Conservation (phyloP, 2,329 filamentous ascomycete species). For the Diaporthe amygdali region DNA sequence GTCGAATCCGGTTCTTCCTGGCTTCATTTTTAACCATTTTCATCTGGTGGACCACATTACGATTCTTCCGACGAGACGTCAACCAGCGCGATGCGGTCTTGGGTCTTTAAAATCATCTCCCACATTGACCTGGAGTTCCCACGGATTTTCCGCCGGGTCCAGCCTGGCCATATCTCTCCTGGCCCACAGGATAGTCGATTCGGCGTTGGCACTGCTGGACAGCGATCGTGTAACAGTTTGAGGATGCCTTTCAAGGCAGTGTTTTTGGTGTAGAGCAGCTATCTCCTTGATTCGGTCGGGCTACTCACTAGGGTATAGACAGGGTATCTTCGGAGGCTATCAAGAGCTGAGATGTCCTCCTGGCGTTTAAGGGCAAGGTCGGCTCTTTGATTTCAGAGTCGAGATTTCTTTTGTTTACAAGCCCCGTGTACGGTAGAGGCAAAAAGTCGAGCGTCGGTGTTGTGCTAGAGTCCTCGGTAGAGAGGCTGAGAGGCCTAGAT, state of each 20-base stretch:
- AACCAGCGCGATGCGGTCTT: neutral
- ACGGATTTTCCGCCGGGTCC: neutral
- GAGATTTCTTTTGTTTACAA: constrained; percentile 26
- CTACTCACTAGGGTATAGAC: constrained; percentile 34
- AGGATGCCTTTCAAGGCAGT: neutral
- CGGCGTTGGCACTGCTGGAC: neutral
- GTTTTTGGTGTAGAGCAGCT: neutral
- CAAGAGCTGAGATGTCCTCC: constrained; percentile 64
- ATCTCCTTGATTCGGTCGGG: constrained; percentile 14
- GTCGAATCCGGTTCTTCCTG: constrained; percentile 25
- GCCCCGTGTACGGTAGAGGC: neutral
- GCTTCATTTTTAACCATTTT: constrained; percentile 10
- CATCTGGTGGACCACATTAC: constrained; percentile 11
- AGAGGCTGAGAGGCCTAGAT: neutral
- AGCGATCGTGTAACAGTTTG: neutral
- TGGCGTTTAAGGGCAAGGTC: constrained; percentile 32
- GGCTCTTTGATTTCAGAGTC: constrained; percentile 18
- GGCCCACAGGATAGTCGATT: neutral
- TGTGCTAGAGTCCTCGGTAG: neutral
- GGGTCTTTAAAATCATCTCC: neutral
- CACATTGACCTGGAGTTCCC: neutral
- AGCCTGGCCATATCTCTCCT: neutral
- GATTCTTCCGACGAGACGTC: neutral
- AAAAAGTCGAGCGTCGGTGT: constrained; percentile 2
- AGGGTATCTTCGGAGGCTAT: constrained; percentile 45